Evolutionary conservation across 2,329 filamentous ascomycete genomes (phyloP).

Genomic region (Diaporthe capsici): DNA sequence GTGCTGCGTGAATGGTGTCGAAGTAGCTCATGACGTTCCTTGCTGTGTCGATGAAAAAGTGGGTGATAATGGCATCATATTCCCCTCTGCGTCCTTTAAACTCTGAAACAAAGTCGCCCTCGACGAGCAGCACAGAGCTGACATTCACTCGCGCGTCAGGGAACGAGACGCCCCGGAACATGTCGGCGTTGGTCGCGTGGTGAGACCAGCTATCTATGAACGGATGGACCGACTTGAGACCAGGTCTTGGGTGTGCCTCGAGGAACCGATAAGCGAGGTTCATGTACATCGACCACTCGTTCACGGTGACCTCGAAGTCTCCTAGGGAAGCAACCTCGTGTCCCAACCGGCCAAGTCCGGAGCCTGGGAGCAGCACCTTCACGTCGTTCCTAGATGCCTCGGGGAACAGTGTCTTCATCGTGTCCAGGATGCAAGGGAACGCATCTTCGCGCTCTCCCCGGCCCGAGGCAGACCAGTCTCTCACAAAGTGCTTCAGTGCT

Average conservation of each 20-base stretch:
- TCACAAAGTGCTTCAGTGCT: neutral
- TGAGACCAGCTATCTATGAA: constrained; percentile 4
- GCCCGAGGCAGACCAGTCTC: constrained; percentile 1
- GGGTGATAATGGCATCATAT: neutral
- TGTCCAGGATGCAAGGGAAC: neutral
- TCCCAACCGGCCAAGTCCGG: neutral
- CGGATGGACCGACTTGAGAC: neutral
- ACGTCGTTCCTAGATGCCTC: neutral
- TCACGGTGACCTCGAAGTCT: neutral
- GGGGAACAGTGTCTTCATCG: neutral
- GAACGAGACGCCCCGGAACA: neutral
- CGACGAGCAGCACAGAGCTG: neutral
- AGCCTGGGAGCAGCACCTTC: neutral
- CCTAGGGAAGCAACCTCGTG: neutral
- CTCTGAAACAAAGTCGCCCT: constrained; percentile 1
- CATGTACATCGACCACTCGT: neutral
- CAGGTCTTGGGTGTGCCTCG: neutral
- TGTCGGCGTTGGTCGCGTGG: neutral
- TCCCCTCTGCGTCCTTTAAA: neutral
- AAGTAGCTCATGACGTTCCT: neutral
- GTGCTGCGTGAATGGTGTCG: neutral
- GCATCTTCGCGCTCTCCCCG: neutral
- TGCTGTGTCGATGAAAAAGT: constrained; percentile 5
- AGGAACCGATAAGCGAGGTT: neutral
- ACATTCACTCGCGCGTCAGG: neutral